Conservation (phyloP, 805 yeast genomes). For the Candida lessepsii region DNA sequence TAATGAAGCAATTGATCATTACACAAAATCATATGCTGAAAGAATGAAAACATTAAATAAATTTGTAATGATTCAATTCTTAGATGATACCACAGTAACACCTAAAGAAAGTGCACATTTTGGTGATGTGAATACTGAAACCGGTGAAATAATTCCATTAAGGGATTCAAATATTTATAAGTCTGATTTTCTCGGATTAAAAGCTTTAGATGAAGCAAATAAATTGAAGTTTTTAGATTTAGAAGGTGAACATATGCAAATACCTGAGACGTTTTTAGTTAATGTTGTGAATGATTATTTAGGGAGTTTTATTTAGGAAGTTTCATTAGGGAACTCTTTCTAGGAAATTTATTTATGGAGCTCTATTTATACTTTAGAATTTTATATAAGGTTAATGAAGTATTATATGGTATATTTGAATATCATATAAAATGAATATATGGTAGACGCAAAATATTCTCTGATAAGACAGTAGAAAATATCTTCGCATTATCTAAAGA, state of each 20-base stretch:
- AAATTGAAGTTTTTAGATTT: conserved; percentile 50
- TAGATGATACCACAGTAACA: conserved; percentile 62
- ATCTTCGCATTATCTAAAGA: conserved; percentile 3
- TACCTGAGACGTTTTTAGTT: conserved; percentile 51
- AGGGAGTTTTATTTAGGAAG: conserved; percentile 19
- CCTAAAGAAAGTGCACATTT: conserved; percentile 76
- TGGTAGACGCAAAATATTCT: too few species aligned
- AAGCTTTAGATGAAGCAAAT: conserved; percentile 39
- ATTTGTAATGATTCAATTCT: conserved; percentile 60
- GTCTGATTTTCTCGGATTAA: conserved; percentile 62
- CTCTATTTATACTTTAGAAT: too few species aligned
- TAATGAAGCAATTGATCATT: conserved; percentile 47
- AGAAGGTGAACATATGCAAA: conserved; percentile 63
- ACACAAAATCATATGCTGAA: conserved; percentile 39
- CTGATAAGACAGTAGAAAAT: too few species aligned
- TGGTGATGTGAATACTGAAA: conserved; percentile 46
- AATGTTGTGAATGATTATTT: conserved; percentile 45
- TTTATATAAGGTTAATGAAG: too few species aligned
- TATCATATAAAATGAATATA: too few species aligned
- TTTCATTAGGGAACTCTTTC: too few species aligned
- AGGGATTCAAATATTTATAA: conserved; percentile 48
- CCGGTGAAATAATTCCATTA: conserved; percentile 46
- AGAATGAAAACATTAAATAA: conserved; percentile 47
- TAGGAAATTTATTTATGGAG: too few species aligned
- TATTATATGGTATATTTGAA: too few species aligned